A percentile compares a stretch with the other conserved stretches of the same genome.
Conservation (phyloP, 169 alveolate genomes). For the Cryptosporidium ubiquitum region DNA sequence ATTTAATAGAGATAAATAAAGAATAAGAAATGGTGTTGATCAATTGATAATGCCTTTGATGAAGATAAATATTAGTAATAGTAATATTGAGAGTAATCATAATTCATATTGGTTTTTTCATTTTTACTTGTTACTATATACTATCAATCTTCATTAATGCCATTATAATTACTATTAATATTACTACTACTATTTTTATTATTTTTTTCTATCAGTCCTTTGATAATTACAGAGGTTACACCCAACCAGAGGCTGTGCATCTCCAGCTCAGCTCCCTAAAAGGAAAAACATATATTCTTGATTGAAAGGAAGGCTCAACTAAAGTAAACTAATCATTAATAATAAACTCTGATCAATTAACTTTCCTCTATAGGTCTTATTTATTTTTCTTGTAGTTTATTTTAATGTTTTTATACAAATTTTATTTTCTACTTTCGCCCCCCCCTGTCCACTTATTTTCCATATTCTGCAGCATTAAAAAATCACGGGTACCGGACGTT, state of each 20-base stretch:
- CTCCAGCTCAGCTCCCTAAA: background rate
- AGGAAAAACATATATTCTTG: background rate
- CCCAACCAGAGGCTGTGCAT: background rate
- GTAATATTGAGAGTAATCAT: too few species aligned
- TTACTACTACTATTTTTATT: background rate
- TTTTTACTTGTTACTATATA: background rate
- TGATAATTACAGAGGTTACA: background rate
- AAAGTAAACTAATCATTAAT: background rate
- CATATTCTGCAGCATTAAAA: background rate
- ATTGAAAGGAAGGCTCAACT: background rate
- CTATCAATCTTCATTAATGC: background rate
- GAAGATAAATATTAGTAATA: background rate
- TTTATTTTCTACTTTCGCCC: background rate
- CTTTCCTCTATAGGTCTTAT: constrained; percentile 3
- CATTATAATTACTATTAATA: background rate
- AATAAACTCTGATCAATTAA: background rate
- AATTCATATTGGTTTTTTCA: too few species aligned
- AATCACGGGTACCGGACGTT: background rate
- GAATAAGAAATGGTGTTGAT: background rate
- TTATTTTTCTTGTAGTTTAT: constrained; percentile 2
- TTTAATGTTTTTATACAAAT: constrained; percentile 9
- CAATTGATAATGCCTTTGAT: background rate
- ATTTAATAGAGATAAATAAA: background rate
- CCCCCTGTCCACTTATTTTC: too few species aligned
- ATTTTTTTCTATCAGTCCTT: constrained; percentile 1